Evolutionary conservation across 176 grass and related monocot genomes (phyloP), one percentile per base, ranked within the genome.

Genomic region (Bromus sterilis): DNA sequence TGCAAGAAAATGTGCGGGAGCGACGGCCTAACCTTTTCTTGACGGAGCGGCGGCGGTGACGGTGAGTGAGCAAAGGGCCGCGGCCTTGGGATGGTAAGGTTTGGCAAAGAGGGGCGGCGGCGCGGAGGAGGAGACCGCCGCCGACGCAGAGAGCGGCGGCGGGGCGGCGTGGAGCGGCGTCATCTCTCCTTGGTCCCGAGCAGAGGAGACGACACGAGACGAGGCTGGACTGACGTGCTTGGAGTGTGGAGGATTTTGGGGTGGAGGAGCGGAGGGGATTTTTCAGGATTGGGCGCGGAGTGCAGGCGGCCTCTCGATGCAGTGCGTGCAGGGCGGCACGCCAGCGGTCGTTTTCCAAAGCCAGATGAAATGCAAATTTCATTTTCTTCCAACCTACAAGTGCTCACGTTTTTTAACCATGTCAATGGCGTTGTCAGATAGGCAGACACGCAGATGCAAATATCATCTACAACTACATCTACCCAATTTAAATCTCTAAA

Each of bases 271-370:
- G 72, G 63, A 82, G 83, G 29, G 83, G 83, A 82, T 89, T 72
- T 15, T 88, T 55, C 81, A 66, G 86, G 80, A 84, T 88, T 79
- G 86, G 67, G 77, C 87, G 82, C 82, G 41, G 82, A 67, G 83
- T 36, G 63, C 83, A 64, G 72, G 14, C 78, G 77, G 78, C 87
- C 87, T 89, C 87, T 78, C 72, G 87, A 85, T 85, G 87, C 78
- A 68, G 23, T 9, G 61, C 86, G 66, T 83, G 71, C 78, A 65
- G 33, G 13, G 56, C 75, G 57, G 75, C 74, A 51, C 46, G 57
- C 86, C 11, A 59, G 49, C 60, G 36, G 69, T 89, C 81, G 76
- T 70, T 84, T 39, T 84, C 86, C 57, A 44, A 26, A 16, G 33
- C 36, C 66, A 69, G 36, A n/a, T 65, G 3, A 28, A 28, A 62